Conservation (phyloP, 1,139 yeast genomes). For the Geotrichum klebahnii region DNA sequence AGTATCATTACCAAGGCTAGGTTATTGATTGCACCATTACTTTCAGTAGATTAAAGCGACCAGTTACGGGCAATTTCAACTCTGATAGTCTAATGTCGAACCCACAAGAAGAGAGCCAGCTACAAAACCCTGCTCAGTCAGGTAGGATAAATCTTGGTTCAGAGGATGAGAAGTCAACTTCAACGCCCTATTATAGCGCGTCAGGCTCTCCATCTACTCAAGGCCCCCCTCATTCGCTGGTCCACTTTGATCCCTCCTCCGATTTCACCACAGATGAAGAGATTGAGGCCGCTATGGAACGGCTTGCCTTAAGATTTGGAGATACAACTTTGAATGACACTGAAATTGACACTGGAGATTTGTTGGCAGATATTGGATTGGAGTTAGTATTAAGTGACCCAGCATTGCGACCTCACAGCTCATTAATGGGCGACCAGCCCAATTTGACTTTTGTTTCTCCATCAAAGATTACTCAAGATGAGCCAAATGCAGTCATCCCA, state of each 20-base stretch:
- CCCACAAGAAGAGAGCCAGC: too few species aligned
- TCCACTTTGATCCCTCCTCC: background rate
- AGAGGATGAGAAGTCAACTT: background rate
- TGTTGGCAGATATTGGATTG: conserved; percentile 13
- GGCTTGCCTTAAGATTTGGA: conserved; percentile 4
- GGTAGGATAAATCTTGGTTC: background rate
- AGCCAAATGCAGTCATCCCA: too few species aligned
- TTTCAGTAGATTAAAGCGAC: too few species aligned
- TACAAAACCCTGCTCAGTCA: background rate
- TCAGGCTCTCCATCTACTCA: background rate
- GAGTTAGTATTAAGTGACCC: conserved; percentile 9
- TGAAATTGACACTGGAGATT: conserved; percentile 1
- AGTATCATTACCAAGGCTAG: background rate
- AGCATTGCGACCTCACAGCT: background rate
- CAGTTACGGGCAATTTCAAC: too few species aligned
- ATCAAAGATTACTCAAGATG: too few species aligned
- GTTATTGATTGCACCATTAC: too few species aligned
- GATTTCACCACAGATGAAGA: conserved; percentile 3
- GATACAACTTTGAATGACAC: background rate
- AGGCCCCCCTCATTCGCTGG: background rate
- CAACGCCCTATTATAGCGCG: conserved; percentile 2
- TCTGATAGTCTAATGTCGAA: too few species aligned
- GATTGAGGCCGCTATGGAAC: conserved; percentile 9
- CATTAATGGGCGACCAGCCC: background rate
- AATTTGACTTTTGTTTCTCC: background rate